Conservation (phyloP, 2,329 filamentous ascomycete genomes). For the Cladosporium oxysporum region DNA sequence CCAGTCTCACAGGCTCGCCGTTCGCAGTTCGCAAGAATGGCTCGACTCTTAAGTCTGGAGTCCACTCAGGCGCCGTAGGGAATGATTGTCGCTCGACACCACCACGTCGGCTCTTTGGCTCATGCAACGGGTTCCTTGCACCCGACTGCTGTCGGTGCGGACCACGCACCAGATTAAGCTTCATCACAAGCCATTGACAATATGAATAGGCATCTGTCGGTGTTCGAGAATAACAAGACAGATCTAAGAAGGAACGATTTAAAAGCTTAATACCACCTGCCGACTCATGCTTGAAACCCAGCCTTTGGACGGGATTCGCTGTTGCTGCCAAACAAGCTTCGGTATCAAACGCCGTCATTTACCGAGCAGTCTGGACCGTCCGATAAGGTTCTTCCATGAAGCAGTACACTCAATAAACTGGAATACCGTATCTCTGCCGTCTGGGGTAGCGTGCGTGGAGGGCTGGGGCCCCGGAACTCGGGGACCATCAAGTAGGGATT, state of each 20-base stretch:
- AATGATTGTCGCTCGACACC: not conserved
- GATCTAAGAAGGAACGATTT: not conserved
- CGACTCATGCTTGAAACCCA: not conserved
- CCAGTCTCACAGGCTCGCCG: not conserved
- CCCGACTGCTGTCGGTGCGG: not conserved
- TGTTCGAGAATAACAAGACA: not conserved
- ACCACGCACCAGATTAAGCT: not conserved
- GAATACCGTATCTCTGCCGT: not conserved
- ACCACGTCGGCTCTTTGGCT: not conserved
- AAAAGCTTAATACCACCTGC: constrained; percentile 1
- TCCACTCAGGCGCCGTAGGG: not conserved
- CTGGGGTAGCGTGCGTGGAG: not conserved
- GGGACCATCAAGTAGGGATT: not conserved
- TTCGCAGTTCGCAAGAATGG: not conserved
- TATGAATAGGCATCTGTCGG: not conserved
- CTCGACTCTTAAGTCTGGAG: not conserved
- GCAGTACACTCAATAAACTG: not conserved
- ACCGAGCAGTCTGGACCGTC: not conserved
- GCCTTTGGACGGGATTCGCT: not conserved
- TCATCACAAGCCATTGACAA: not conserved
- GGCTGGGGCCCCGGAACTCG: not conserved
- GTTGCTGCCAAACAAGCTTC: not conserved
- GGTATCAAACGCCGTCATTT: constrained; percentile 1
- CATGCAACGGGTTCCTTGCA: not conserved
- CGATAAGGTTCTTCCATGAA: constrained; percentile 4